phyloP scores from a whole-genome alignment of 164 flowering plant genomes.

The Magnolia changhungtana region DNA sequence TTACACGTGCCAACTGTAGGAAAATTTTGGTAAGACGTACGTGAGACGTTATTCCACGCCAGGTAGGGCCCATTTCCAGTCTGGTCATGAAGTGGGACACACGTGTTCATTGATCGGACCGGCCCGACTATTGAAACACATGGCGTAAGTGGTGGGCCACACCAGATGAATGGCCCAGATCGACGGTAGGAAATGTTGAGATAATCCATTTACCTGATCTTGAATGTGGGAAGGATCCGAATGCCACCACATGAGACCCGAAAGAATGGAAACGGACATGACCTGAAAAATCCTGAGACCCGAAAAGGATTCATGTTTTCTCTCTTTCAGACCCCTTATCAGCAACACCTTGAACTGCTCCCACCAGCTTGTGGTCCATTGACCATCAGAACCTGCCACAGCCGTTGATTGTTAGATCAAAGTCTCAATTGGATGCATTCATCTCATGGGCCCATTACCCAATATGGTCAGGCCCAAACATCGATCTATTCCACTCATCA shows the following conservation, averaged over 20 bases:
- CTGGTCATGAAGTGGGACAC: too few relatives aligned
- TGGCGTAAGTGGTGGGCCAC: too few relatives aligned
- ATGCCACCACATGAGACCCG: conserved; percentile 93
- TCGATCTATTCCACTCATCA: too few relatives aligned
- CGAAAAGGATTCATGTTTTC: conserved; percentile 81
- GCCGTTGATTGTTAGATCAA: not conserved
- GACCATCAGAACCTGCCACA: conserved; percentile 32
- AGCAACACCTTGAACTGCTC: conserved; percentile 69
- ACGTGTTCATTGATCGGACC: too few relatives aligned
- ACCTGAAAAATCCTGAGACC: conserved; percentile 78
- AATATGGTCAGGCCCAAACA: too few relatives aligned
- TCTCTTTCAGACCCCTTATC: conserved; percentile 65
- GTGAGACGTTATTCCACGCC: too few relatives aligned
- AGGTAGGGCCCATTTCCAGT: too few relatives aligned
- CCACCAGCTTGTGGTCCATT: conserved; percentile 75
- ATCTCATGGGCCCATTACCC: too few relatives aligned
- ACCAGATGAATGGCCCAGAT: too few relatives aligned
- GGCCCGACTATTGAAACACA: too few relatives aligned
- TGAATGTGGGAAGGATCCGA: conserved; percentile 63
- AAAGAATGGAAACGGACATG: conserved; percentile 67
- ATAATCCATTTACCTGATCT: conserved; percentile 63
- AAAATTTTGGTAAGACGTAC: too few relatives aligned
- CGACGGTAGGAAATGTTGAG: not conserved
- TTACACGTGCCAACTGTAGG: too few relatives aligned
- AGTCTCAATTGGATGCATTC: not conserved